These are phyloP conservation scores for Isabelozyma gotoi DNA, from an alignment of 805 yeast genomes.

Conservation along the genomic window DNA sequence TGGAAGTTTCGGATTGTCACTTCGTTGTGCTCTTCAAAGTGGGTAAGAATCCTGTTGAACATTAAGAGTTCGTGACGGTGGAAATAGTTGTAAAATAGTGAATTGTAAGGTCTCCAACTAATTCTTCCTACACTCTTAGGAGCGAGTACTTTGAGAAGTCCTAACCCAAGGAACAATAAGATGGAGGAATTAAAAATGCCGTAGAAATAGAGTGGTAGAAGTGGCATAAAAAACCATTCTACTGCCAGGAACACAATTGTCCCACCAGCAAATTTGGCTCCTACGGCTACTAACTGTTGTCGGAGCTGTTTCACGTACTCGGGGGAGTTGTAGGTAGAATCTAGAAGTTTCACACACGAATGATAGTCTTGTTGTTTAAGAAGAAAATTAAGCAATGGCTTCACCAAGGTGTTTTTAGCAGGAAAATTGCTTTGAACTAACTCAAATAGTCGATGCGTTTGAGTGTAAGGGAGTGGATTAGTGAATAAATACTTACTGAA, in stretches of 20 bases:
- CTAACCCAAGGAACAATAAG: conserved; percentile 7
- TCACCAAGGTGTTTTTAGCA: too few species aligned
- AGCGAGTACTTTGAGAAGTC: conserved; percentile 4
- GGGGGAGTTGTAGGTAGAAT: conserved; percentile 18
- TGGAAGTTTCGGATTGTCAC: conserved; percentile 41
- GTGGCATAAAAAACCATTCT: conserved; percentile 17
- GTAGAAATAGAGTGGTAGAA: conserved; percentile 7
- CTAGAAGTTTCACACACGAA: conserved; percentile 25
- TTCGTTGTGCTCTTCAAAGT: conserved; percentile 44
- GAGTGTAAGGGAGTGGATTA: conserved; percentile 16
- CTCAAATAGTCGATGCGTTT: conserved; percentile 6
- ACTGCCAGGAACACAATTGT: conserved; percentile 14
- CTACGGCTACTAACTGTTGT: background rate
- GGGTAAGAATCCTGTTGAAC: conserved; percentile 34
- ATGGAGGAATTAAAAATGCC: background rate
- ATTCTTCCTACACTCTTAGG: conserved; percentile 23
- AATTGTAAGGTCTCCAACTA: conserved; percentile 37
- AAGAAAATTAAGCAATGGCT: conserved; percentile 11
- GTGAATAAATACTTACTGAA: conserved; percentile 15
- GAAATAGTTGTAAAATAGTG: conserved; percentile 20
- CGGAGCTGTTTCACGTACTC: background rate
- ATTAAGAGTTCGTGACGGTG: conserved; percentile 31
- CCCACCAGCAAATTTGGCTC: background rate
- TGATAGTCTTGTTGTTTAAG: conserved; percentile 26
- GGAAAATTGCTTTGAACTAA: conserved; percentile 5